phyloP scores from a whole-genome alignment of 495 filamentous ascomycete species.

The Saxophila tyrrhenica region DNA sequence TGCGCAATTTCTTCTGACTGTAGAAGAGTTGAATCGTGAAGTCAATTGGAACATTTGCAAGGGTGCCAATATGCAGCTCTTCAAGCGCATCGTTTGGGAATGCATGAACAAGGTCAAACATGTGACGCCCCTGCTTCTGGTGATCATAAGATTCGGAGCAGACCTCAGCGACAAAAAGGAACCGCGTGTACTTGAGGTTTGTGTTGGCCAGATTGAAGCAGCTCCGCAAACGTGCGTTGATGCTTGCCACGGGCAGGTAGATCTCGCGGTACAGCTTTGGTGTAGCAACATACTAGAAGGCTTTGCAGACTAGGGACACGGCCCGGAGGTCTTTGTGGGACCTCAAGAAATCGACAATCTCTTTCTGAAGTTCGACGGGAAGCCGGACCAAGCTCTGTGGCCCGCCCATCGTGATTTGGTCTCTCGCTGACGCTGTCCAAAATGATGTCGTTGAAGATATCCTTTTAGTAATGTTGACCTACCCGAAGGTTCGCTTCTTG shows the following conservation, averaged over 20 bases:
- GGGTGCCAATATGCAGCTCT: too few species aligned
- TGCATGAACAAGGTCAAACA: neutral
- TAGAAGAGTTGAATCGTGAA: too few species aligned
- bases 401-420: too few species aligned
- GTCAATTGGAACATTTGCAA: too few species aligned
- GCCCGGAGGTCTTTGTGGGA: neutral
- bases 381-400: too few species aligned
- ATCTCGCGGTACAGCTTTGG: neutral
- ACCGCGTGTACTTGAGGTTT: neutral
- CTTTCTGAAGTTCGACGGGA: neutral
- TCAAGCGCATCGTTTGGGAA: too few species aligned
- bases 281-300: neutral
- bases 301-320: neutral
- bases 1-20: too few species aligned
- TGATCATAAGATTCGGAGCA: neutral
- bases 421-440: too few species aligned
- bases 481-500: too few species aligned
- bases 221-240: neutral
- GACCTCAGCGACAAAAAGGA: neutral
- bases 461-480: too few species aligned
- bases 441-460: too few species aligned
- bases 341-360: neutral
- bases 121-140: neutral
- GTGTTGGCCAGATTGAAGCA: neutral
- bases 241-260: neutral